Conservation (phyloP, 306 rosid species). For the Sechiopsis laciniata region DNA sequence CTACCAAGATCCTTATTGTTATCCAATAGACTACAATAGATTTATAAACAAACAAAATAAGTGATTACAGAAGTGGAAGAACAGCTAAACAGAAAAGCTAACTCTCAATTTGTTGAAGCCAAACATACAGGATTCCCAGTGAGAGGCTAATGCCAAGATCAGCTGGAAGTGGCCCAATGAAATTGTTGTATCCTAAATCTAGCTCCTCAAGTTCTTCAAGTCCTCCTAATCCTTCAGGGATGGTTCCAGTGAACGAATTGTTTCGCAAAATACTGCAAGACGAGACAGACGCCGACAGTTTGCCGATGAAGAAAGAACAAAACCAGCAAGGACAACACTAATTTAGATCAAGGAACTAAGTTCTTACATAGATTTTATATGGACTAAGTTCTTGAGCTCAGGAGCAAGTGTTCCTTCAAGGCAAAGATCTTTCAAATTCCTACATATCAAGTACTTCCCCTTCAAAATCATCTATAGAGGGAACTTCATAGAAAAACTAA, state of each 20-base stretch:
- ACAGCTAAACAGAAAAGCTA: not conserved
- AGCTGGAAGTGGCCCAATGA: constrained; percentile 51
- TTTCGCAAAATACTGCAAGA: constrained; percentile 70
- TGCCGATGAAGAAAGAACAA: constrained; percentile 6
- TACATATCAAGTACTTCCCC: constrained; percentile 28
- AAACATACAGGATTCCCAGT: constrained; percentile 62
- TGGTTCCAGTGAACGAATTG: constrained; percentile 59
- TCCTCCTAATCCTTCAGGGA: constrained; percentile 53
- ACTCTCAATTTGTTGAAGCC: constrained; percentile 23
- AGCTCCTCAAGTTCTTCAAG: constrained; percentile 77
- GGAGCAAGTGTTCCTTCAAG: constrained; percentile 67
- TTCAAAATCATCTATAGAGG: constrained; percentile 19
- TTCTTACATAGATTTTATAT: constrained; percentile 73
- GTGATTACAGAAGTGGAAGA: not conserved
- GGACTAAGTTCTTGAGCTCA: constrained; percentile 55
- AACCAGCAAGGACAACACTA: not conserved
- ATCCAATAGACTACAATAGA: constrained; percentile 71
- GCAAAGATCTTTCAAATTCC: constrained; percentile 75
- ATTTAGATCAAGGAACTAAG: constrained; percentile 18
- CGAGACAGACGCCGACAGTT: not conserved
- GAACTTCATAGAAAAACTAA: not conserved
- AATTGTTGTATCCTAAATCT: constrained; percentile 83
- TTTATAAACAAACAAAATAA: constrained; percentile 13
- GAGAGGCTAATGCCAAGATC: constrained; percentile 67
- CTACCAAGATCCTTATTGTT: constrained; percentile 58